Percentiles rank a stretch among this genome's conserved stretches.
Evolutionary conservation across 2,329 filamentous ascomycete genomes (phyloP).

Genomic region (Hymenoscyphus repandus): DNA sequence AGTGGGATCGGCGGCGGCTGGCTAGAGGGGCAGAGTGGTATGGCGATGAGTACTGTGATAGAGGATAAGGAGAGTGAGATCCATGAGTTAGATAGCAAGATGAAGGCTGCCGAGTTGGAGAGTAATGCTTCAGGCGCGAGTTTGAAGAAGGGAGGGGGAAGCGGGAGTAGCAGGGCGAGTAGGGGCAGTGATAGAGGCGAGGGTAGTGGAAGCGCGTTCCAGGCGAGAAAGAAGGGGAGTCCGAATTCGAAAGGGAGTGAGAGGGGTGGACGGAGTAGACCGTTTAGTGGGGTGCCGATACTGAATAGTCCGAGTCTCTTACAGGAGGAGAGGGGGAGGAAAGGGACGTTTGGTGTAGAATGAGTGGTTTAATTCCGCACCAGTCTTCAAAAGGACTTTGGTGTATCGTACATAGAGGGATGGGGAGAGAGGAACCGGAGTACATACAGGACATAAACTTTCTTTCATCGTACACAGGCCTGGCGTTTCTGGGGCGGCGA

Average conservation of each 20-base stretch:
- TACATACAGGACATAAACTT: too few relatives aligned
- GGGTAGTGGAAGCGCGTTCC: background rate
- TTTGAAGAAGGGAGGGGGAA: background rate
- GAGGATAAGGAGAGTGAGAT: background rate
- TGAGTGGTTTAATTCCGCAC: too few relatives aligned
- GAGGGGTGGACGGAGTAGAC: background rate
- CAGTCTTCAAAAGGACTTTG: too few relatives aligned
- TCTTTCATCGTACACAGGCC: too few relatives aligned
- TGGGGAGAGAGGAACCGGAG: too few relatives aligned
- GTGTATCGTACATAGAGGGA: too few relatives aligned
- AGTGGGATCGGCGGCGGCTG: slow-evolving; percentile 1
- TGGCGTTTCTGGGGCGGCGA: too few relatives aligned
- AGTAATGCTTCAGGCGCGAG: background rate
- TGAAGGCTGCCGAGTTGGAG: background rate
- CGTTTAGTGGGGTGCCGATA: background rate
- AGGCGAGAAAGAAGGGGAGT: background rate
- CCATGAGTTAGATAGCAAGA: background rate
- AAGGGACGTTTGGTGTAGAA: background rate
- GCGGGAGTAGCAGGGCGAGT: background rate
- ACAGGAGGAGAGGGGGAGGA: slow-evolving; percentile 1
- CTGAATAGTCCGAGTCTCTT: background rate
- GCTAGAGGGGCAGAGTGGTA: slow-evolving; percentile 4
- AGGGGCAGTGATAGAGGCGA: background rate
- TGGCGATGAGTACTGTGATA: slow-evolving; percentile 1
- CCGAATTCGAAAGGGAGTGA: background rate